Evolutionary conservation across 1,139 yeast species (phyloP).

Genomic region (Suzukiozyma palmioleophila): DNA sequence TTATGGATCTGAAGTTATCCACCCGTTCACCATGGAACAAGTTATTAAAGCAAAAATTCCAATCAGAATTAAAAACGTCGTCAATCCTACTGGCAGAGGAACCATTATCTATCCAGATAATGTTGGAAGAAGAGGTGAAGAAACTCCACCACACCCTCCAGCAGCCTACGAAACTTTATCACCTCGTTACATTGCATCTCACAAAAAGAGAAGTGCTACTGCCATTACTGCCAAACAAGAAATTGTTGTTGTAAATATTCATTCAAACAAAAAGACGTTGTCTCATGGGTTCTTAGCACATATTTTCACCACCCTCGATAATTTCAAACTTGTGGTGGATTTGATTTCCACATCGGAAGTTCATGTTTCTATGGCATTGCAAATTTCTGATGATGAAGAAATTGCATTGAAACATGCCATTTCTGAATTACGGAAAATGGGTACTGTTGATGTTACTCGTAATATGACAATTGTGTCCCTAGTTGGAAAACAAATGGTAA

Average conservation of each 20-base stretch:
- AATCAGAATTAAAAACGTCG: slow-evolving; percentile 91
- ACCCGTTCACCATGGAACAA: slow-evolving; percentile 99
- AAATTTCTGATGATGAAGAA: slow-evolving; percentile 63
- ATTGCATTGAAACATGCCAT: slow-evolving; percentile 63
- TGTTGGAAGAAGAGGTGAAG: slow-evolving; percentile 76
- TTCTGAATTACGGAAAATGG: slow-evolving; percentile 71
- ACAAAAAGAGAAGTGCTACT: slow-evolving; percentile 76
- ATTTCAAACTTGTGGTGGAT: slow-evolving; percentile 83
- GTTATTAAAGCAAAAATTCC: slow-evolving; percentile 95
- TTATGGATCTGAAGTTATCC: slow-evolving; percentile 96
- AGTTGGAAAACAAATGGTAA: slow-evolving; percentile 97
- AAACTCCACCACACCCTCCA: slow-evolving; percentile 94
- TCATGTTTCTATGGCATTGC: slow-evolving; percentile 96
- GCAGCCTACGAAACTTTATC: slow-evolving; percentile 59
- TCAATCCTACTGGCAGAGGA: slow-evolving; percentile 85
- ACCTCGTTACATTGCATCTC: slow-evolving; percentile 40
- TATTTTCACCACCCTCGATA: slow-evolving; percentile 82
- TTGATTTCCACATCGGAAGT: slow-evolving; percentile 96
- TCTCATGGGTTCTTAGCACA: slow-evolving; percentile 94
- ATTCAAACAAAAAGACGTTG: slow-evolving; percentile 86
- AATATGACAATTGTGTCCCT: slow-evolving; percentile 88
- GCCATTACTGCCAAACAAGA: slow-evolving; percentile 95
- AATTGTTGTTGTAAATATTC: slow-evolving; percentile 87
- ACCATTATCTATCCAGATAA: slow-evolving; percentile 93
- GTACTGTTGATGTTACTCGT: slow-evolving; percentile 82